Evolutionary conservation across 148 eudicot species (phyloP).

Genomic region (Chenopodium berlandieri): DNA sequence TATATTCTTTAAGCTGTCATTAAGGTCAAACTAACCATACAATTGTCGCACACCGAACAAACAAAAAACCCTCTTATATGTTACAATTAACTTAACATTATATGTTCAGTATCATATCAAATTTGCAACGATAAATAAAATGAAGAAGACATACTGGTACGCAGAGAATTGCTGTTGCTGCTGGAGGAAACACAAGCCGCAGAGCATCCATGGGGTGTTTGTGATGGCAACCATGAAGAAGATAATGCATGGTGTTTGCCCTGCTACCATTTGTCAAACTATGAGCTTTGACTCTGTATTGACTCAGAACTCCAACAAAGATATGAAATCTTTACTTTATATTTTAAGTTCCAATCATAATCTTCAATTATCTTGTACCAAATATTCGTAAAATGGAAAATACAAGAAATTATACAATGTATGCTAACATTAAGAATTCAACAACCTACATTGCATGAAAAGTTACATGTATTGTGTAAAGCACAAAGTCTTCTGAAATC

Average conservation of each 20-base stretch:
- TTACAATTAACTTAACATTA: background rate
- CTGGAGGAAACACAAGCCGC: slow-evolving; percentile 88
- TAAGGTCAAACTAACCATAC: background rate
- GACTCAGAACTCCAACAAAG: background rate
- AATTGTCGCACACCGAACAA: background rate
- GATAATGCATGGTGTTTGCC: slow-evolving; percentile 69
- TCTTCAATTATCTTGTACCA: background rate
- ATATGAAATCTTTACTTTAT: background rate
- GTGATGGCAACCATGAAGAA: slow-evolving; percentile 87
- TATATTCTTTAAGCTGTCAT: background rate
- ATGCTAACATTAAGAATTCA: background rate
- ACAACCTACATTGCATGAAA: background rate
- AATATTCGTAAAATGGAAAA: background rate
- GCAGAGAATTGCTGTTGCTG: slow-evolving; percentile 61
- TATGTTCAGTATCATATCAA: background rate
- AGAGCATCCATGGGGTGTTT: slow-evolving; percentile 89
- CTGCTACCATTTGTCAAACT: slow-evolving; percentile 14
- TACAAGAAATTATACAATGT: background rate
- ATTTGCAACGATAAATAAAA: background rate
- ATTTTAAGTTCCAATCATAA: background rate
- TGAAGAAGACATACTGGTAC: slow-evolving; percentile 45
- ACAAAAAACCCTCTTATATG: background rate
- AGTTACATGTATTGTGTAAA: background rate
- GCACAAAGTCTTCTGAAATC: background rate
- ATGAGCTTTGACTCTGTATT: background rate